phyloP scores from a whole-genome alignment of 257 asterid species.

The Ehretia macrophylla region DNA sequence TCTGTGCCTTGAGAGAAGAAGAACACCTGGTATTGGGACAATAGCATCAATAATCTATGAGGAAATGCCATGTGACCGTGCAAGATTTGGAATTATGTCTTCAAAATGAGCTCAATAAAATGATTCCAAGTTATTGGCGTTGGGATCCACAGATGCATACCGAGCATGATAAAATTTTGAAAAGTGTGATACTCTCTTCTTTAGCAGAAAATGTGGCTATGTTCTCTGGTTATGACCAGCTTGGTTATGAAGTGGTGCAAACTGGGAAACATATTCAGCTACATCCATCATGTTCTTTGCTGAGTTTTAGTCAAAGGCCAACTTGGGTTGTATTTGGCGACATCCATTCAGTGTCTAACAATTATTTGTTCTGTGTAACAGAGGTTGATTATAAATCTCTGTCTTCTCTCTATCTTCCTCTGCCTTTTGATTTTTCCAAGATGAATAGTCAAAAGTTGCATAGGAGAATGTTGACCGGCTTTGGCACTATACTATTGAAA shows the following conservation, averaged over 20 bases:
- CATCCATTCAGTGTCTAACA: constrained; percentile 56
- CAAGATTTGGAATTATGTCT: constrained; percentile 72
- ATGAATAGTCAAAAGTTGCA: constrained; percentile 58
- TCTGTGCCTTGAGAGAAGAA: constrained; percentile 42
- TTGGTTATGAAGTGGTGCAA: constrained; percentile 82
- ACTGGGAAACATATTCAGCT: constrained; percentile 70
- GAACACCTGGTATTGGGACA: constrained; percentile 90
- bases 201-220: constrained; percentile 86
- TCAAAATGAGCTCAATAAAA: constrained; percentile 53
- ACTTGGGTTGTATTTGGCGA: constrained; percentile 82
- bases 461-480: constrained; percentile 52
- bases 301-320: constrained; percentile 69
- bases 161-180: constrained; percentile 49
- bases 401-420: constrained; percentile 55
- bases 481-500: constrained; percentile 59
- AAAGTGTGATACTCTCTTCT: constrained; percentile 60
- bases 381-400: constrained; percentile 52
- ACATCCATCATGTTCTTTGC: constrained; percentile 85
- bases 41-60: constrained; percentile 84
- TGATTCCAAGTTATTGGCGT: constrained; percentile 72
- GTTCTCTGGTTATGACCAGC: constrained; percentile 88
- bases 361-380: constrained; percentile 78
- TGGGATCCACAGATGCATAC: constrained; percentile 58
- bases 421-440: constrained; percentile 49
- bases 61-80: constrained; percentile 80